These are phyloP conservation scores for Aureobasidium sp. DNA, from an alignment of 2,329 filamentous ascomycete genomes.

Conservation along the genomic window DNA sequence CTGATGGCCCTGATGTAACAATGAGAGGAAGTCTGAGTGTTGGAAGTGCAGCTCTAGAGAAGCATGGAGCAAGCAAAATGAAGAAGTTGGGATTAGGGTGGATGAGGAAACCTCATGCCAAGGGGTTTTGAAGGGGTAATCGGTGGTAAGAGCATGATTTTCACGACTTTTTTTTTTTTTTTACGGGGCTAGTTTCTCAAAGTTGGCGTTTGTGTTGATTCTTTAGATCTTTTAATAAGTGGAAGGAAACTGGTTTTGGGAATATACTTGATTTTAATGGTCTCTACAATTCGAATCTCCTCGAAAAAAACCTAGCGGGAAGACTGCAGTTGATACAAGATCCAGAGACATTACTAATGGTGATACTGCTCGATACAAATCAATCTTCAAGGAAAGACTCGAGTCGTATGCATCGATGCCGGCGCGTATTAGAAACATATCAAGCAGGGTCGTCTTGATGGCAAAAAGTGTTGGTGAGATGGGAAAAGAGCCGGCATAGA, in stretches of 20 bases:
- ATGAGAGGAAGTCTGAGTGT: slow-evolving; percentile 1
- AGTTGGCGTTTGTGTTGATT: not conserved
- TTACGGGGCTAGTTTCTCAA: not conserved
- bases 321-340: no score
- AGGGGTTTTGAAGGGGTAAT: not conserved
- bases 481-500: no score
- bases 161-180: not conserved
- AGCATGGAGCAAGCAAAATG: not conserved
- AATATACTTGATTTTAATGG: not conserved
- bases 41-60: not conserved
- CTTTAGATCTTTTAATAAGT: not conserved
- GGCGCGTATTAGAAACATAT: no score
- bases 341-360: no score
- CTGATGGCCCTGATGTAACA: not conserved
- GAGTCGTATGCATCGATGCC: no score
- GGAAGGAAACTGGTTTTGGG: not conserved
- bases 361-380: no score
- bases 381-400: no score
- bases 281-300: no score
- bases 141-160: not conserved
- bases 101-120: slow-evolving; percentile 12
- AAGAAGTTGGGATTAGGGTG: slow-evolving; percentile 4
- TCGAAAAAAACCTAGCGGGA: no score
- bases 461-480: no score
- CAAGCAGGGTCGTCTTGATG: no score